phyloP scores from a whole-genome alignment of 345 rosid genomes.

The Eucalyptus decipiens region DNA sequence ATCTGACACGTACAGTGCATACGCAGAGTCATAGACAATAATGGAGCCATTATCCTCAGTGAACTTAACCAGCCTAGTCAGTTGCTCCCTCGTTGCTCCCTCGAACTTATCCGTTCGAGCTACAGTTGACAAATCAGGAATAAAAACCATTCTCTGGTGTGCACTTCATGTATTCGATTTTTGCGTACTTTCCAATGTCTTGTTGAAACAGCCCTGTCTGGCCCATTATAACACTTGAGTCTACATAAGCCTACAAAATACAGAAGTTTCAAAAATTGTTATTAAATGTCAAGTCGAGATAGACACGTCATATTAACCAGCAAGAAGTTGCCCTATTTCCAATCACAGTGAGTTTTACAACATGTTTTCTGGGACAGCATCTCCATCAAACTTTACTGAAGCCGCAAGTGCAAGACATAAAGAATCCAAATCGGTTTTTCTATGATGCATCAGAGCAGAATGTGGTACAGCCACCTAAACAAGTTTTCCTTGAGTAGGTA shows the following conservation, averaged over 20 bases:
- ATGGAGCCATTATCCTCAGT: constrained; percentile 91
- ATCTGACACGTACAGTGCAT: constrained; percentile 82
- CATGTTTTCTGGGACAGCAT: background rate
- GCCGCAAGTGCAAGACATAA: background rate
- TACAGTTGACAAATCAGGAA: constrained; percentile 75
- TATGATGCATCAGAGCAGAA: background rate
- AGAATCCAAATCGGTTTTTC: background rate
- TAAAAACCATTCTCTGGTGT: constrained; percentile 93
- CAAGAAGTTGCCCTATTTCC: background rate
- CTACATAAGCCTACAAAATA: constrained; percentile 77
- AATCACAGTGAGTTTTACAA: background rate
- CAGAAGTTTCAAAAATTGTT: background rate
- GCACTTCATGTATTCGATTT: constrained; percentile 91
- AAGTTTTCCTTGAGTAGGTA: background rate
- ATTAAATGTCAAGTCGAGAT: background rate
- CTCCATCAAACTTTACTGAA: background rate
- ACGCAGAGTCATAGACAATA: constrained; percentile 88
- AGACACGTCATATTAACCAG: background rate
- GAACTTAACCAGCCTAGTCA: constrained; percentile 57
- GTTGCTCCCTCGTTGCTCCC: constrained; percentile 92
- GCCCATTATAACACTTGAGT: constrained; percentile 94
- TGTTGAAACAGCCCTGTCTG: constrained; percentile 71
- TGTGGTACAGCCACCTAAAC: background rate
- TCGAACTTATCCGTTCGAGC: constrained; percentile 66
- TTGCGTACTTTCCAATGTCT: constrained; percentile 51